A percentile compares a stretch with the other conserved stretches of the same genome.
Evolutionary conservation across 2,329 filamentous ascomycete species (phyloP).

Genomic region (Ophiobolus disseminans): DNA sequence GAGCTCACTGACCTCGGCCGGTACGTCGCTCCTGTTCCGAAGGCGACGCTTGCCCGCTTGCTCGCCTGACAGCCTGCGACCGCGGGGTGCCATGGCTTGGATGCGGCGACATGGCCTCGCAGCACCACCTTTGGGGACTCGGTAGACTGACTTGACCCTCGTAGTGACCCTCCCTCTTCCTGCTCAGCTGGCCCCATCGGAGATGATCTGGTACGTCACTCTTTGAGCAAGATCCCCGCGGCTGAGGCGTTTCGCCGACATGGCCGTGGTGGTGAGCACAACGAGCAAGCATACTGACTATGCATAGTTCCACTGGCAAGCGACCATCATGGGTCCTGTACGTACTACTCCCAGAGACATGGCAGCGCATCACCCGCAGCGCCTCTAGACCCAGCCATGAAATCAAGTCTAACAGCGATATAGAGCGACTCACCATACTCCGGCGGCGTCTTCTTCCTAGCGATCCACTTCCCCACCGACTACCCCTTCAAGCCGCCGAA

Average conservation of each 20-base stretch:
- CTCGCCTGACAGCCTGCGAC: conserved; percentile 48
- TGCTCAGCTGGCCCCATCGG: conserved; percentile 97
- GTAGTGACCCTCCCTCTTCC: conserved; percentile 94
- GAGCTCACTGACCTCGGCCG: conserved; percentile 89
- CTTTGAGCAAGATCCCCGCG: conserved; percentile 33
- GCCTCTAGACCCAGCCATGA: conserved; percentile 1
- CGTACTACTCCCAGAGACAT: conserved; percentile 53
- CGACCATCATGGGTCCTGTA: conserved; percentile 99
- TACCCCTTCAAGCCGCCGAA: conserved; percentile 99
- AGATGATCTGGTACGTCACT: conserved; percentile 88
- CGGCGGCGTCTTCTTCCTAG: conserved; percentile 97
- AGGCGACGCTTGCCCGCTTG: conserved; percentile 38
- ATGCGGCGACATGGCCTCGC: conserved; percentile 18
- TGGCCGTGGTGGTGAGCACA: conserved; percentile 11
- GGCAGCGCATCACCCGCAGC: conserved; percentile 9
- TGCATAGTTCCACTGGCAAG: conserved; percentile 97
- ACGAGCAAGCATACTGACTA: conserved; percentile 38
- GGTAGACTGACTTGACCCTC: conserved; percentile 41
- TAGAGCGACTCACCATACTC: conserved; percentile 97
- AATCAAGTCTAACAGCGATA: conserved; percentile 38
- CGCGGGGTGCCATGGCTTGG: conserved; percentile 39
- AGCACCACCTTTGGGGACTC: conserved; percentile 5
- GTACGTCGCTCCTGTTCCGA: conserved; percentile 57
- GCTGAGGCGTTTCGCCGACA: conserved; percentile 37
- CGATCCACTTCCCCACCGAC: conserved; percentile 99